Evolutionary conservation across 1,284 basidiomycete species (phyloP).

Genomic region (Prillingera fragicola): DNA sequence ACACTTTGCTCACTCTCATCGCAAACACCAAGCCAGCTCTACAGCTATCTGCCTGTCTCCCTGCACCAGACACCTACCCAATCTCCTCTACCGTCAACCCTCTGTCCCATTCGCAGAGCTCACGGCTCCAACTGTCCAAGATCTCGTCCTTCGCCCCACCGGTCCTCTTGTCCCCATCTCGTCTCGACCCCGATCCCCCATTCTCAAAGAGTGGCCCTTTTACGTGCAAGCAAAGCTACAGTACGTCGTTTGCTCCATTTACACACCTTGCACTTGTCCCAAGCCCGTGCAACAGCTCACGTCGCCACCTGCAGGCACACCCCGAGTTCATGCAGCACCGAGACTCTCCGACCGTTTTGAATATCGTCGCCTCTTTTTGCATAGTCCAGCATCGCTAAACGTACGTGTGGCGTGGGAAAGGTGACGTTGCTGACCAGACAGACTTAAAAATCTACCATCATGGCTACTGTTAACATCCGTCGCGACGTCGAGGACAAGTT

Average conservation of each 20-base stretch:
- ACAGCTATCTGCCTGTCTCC: too few relatives aligned
- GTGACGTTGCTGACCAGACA: conserved; percentile 4
- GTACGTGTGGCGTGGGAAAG: conserved; percentile 7
- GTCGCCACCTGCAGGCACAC: conserved; percentile 6
- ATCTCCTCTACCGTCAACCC: neutral
- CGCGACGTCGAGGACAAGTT: conserved; percentile 85
- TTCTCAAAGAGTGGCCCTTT: neutral
- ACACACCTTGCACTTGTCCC: conserved; percentile 2
- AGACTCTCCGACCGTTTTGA: conserved; percentile 4
- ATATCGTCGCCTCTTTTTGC: conserved; percentile 2
- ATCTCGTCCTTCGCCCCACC: conserved; percentile 11
- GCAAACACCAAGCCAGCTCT: too few relatives aligned
- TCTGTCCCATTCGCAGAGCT: conserved; percentile 5
- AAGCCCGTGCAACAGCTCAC: neutral
- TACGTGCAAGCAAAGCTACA: neutral
- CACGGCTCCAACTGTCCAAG: conserved; percentile 12
- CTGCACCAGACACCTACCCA: neutral
- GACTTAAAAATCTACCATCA: conserved; percentile 51
- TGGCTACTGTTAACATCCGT: conserved; percentile 94
- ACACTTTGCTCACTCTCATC: too few relatives aligned
- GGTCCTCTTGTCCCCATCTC: neutral
- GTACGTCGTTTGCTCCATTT: neutral
- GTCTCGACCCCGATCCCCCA: neutral
- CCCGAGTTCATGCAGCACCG: conserved; percentile 24
- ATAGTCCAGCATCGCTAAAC: conserved; percentile 17